Evolutionary conservation across 495 filamentous ascomycete species (phyloP).

Genomic region (Annulohypoxylon bovei): DNA sequence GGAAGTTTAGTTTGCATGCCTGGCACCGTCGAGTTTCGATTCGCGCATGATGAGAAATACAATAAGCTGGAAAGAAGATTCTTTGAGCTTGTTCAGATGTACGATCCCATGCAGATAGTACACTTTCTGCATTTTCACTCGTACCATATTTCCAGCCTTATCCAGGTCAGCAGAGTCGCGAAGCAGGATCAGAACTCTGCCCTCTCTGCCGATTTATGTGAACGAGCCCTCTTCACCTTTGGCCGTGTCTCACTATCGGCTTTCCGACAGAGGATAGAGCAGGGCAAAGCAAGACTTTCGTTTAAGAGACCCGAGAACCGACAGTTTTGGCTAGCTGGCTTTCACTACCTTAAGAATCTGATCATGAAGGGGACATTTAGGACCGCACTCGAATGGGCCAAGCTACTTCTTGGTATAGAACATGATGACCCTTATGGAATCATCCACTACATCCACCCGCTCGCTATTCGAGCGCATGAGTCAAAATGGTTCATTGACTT

Average conservation of each 20-base stretch:
- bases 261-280: conserved; percentile 76
- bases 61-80: conserved; percentile 80
- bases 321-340: conserved; percentile 91
- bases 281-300: conserved; percentile 81
- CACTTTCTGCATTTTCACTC: conserved; percentile 55
- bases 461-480: conserved; percentile 82
- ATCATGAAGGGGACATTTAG: conserved; percentile 91
- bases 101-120: conserved; percentile 75
- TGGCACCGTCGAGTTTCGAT: conserved; percentile 72
- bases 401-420: conserved; percentile 79
- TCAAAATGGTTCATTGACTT: conserved; percentile 79
- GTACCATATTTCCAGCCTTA: conserved; percentile 91
- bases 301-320: conserved; percentile 85
- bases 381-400: conserved; percentile 92
- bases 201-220: conserved; percentile 85
- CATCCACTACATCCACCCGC: conserved; percentile 78
- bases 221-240: conserved; percentile 92
- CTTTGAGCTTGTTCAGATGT: conserved; percentile 78
- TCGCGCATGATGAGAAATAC: conserved; percentile 81
- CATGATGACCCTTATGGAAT: conserved; percentile 87
- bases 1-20: conserved; percentile 40
- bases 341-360: conserved; percentile 84
- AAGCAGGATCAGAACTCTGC: conserved; percentile 89
- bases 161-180: conserved; percentile 91
- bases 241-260: conserved; percentile 83